phyloP scores from a whole-genome alignment of 345 rosid species.

The Viola odorata region DNA sequence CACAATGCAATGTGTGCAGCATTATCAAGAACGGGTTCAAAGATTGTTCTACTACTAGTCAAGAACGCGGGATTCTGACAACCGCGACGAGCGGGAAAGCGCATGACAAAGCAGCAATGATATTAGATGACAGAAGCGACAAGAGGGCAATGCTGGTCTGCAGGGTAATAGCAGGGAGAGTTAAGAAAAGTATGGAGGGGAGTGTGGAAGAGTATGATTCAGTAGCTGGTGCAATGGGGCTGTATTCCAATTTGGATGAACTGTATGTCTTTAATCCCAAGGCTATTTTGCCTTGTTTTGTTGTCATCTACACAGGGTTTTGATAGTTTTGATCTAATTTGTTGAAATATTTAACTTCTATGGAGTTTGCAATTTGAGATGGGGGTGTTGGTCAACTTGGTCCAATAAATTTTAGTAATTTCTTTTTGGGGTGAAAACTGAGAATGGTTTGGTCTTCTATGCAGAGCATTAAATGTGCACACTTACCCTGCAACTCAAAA shows the following conservation, averaged over 20 bases:
- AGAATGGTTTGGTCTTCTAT: not conserved
- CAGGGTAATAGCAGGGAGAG: slow-evolving; percentile 72
- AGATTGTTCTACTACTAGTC: slow-evolving; percentile 8
- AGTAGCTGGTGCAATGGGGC: slow-evolving; percentile 42
- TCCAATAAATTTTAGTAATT: slow-evolving; percentile 10
- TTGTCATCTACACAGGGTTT: slow-evolving; percentile 58
- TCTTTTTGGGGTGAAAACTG: not conserved
- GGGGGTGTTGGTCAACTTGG: not conserved
- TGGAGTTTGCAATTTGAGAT: not conserved
- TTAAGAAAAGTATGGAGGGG: slow-evolving; percentile 45
- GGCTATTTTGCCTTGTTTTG: slow-evolving; percentile 81
- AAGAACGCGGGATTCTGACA: slow-evolving; percentile 48
- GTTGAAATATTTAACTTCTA: not conserved
- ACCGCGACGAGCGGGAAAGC: slow-evolving; percentile 78
- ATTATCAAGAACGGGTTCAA: slow-evolving; percentile 64
- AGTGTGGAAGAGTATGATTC: slow-evolving; percentile 56
- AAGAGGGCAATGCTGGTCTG: slow-evolving; percentile 77
- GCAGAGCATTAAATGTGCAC: slow-evolving; percentile 30
- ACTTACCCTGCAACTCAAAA: not conserved
- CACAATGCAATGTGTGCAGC: slow-evolving; percentile 49
- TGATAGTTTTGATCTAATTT: slow-evolving; percentile 16
- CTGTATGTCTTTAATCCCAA: slow-evolving; percentile 52
- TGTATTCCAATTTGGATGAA: slow-evolving; percentile 63
- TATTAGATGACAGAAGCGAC: slow-evolving; percentile 17
- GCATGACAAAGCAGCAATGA: slow-evolving; percentile 41